phyloP scores from a whole-genome alignment of 768 basidiomycete genomes.

The Thelephora aurantiotincta region DNA sequence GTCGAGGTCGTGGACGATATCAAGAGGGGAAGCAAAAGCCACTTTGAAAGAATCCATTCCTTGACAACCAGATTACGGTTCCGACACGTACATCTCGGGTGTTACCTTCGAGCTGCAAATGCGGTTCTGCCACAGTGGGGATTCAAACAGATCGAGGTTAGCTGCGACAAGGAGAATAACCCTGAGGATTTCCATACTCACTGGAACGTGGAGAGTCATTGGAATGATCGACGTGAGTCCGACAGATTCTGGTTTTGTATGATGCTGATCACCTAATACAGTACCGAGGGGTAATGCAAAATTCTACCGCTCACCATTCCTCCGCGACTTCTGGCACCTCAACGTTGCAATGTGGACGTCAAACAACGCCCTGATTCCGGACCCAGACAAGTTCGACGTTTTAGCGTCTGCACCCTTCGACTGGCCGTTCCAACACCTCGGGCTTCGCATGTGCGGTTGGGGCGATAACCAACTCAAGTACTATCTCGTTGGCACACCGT shows the following conservation, averaged over 20 bases:
- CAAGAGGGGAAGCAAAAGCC: conserved; percentile 39
- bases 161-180: conserved; percentile 81
- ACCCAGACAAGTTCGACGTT: conserved; percentile 97
- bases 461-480: conserved; percentile 78
- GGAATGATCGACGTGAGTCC: conserved; percentile 82
- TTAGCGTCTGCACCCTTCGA: conserved; percentile 86
- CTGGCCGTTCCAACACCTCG: conserved; percentile 86
- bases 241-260: background rate
- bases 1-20: conserved; percentile 92
- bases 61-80: conserved; percentile 85
- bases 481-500: conserved; percentile 84
- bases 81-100: conserved; percentile 61
- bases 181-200: conserved; percentile 73
- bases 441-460: conserved; percentile 97
- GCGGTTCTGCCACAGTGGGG: conserved; percentile 92
- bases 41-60: conserved; percentile 65
- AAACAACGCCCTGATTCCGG: conserved; percentile 94
- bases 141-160: conserved; percentile 97
- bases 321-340: conserved; percentile 96
- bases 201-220: conserved; percentile 98
- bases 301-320: conserved; percentile 81
- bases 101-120: conserved; percentile 85
- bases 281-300: conserved; percentile 77
- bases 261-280: conserved; percentile 17
- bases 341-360: conserved; percentile 99